Evolutionary conservation across 2,329 filamentous ascomycete genomes (phyloP), one percentile per base, ranked within the genome.

Genomic region (Fonsecaea multimorphosa): DNA sequence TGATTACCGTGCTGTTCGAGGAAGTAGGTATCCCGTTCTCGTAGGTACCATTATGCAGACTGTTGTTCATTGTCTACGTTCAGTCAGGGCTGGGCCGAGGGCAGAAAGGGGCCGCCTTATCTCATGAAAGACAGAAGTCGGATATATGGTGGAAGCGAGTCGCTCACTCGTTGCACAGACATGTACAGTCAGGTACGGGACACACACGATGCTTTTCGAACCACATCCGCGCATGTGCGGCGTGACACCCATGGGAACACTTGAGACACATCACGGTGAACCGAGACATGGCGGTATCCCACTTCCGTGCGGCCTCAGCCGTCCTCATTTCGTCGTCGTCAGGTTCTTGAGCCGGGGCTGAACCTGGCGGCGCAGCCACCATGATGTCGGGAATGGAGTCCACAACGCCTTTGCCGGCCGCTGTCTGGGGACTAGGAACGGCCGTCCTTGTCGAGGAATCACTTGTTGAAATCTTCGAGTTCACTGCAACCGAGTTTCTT

Each of bases 171-270:
- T 74, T 81, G 76, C 84, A 87, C 71, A 82, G 76, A 72, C 85
- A 87, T 67, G 78, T 75, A 73, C 85, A 87, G 69, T 84, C 83
- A 61, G 83, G 82, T 66, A 85, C 83, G 1, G 85, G 83, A 77
- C 85, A 87, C 69, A 81, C 80, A 40, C 76, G 76, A 75, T 85
- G 83, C 70, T 79, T 80, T 24, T 71, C 68, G 74, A 89, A 89
- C 87, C 87, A 89, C 67, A 84, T 81, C 69, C 81, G 77, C 11
- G 87, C 87, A 79, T 89, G 87, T 74, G 86, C 79, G 2, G 84
- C 86, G 77, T 89, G 87, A 70, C 85, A 87, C 0, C 86, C 86
- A 78, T 89, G 87, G 70, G 84, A 85, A 73, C 87, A 89, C 65
- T 80, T 83, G 70, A 86, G 84, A 72, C 87, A 89, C 72, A 89